Base-by-base conservation (phyloP, 2,329 filamentous ascomycete species). In the Coniochaeta prunicola region DNA sequence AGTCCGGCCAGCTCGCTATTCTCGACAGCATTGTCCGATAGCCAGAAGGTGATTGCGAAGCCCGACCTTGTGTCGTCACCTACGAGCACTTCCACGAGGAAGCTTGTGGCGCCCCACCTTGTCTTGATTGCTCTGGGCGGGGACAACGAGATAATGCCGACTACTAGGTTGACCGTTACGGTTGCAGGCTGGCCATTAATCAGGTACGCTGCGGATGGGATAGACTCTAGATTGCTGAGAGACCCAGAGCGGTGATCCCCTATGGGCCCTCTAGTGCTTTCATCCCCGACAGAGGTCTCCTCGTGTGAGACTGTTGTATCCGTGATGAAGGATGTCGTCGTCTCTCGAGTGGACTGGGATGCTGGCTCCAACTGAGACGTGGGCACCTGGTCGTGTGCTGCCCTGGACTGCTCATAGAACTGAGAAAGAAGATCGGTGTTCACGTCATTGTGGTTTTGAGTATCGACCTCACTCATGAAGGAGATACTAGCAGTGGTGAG, bases 1-100 rank as follows among this genome's bases (percentile, higher is more conserved):
- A 96, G 73, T 0, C 68, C 72, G 1, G 74, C 70, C 10, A 81
- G 65, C 2, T 67, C 63, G 31, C 69, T 68, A 12, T 61, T 54
- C 15, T 57, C 58, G 3, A 71, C 26, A 76, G 70, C 42, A 66
- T 76, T 63, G 3, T 63, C 64, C 4, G 80, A 74, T 1, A 96
- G 76, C 93, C 93, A 97, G 70, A 96, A 91, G 2, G 89, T 92
- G 58, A 97, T 79, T 30, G 81, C 84, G 73, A 97, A 96, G 2
- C 88, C 89, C 0, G 90, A 84, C 63, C 81, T 84, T 0, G 92
- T 96, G 57, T 96, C 90, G 70, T 97, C 93, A 5, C 90, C 92
- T 1, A 97, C 85, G 1, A 92, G 77, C 2, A 94, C 72, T 71
- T 96, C 91, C 42, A 93, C 76, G 3, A 96, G 79, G 6, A 89